Percentiles rank a stretch among this genome's conserved stretches.
These are phyloP conservation scores for Clavaria fumosa DNA, from an alignment of 768 basidiomycete species.

Conservation along the genomic window DNA sequence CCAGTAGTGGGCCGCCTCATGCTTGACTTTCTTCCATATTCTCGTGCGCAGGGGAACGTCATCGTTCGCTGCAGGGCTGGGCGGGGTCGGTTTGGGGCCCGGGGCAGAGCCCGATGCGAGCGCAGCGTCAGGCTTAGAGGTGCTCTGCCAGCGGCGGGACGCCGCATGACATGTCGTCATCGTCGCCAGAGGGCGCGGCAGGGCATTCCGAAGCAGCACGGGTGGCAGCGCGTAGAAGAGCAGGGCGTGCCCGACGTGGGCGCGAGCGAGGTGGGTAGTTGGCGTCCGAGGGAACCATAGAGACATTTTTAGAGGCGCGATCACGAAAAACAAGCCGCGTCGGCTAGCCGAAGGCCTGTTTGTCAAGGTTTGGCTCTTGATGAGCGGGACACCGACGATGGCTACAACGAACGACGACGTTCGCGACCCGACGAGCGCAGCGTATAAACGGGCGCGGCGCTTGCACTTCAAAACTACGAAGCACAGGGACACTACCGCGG, in stretches of 20 bases:
- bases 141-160: constrained; percentile 24
- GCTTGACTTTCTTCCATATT: constrained; percentile 87
- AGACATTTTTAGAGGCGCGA: no score
- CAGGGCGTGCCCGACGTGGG: constrained; percentile 19
- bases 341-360: neutral
- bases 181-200: constrained; percentile 2
- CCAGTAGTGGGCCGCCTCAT: constrained; percentile 95
- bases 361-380: neutral
- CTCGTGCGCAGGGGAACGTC: constrained; percentile 35
- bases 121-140: constrained; percentile 20
- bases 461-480: constrained; percentile 46
- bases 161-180: no score
- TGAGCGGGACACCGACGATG: constrained; percentile 13
- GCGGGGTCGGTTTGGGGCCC: constrained; percentile 30
- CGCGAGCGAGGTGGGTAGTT: constrained; percentile 27
- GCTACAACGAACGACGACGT: constrained; percentile 13
- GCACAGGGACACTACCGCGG: constrained; percentile 26
- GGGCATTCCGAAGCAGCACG: constrained; percentile 9
- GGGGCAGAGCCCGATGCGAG: constrained; percentile 22
- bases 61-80: constrained; percentile 23
- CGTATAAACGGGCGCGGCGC: constrained; percentile 44
- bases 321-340: constrained; percentile 6
- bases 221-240: constrained; percentile 16
- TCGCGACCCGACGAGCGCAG: constrained; percentile 31
- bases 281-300: constrained; percentile 56